A percentile compares a stretch with the other conserved stretches of the same genome.
Conservation (phyloP, 331 rosid species). For the Telfairia occidentalis region DNA sequence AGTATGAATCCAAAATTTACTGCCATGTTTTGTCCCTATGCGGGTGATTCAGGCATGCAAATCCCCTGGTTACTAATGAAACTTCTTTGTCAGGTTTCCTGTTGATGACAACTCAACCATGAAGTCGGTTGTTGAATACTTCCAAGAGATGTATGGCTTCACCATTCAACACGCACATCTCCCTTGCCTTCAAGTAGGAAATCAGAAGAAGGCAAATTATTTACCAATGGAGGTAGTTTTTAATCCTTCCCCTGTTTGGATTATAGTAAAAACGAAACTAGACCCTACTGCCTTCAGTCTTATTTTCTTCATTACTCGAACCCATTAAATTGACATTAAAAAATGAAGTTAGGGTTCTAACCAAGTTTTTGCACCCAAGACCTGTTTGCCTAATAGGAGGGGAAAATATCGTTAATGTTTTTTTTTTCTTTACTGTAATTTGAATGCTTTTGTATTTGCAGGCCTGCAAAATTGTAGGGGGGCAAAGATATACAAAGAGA, state of each 20-base stretch:
- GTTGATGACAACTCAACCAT: slow-evolving; percentile 88
- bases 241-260: neutral
- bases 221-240: slow-evolving; percentile 82
- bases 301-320: neutral
- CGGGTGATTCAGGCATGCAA: neutral
- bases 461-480: slow-evolving; percentile 98
- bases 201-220: slow-evolving; percentile 95
- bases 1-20: neutral
- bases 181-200: slow-evolving; percentile 99
- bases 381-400: neutral
- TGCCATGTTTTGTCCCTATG: neutral
- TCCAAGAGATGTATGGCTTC: slow-evolving; percentile 98
- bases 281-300: neutral
- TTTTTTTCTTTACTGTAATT: slow-evolving; percentile 10
- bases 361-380: neutral
- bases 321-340: neutral
- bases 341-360: neutral
- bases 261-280: neutral
- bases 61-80: slow-evolving; percentile 3
- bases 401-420: neutral
- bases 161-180: slow-evolving; percentile 84
- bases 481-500: slow-evolving; percentile 84
- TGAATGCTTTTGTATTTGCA: slow-evolving; percentile 19
- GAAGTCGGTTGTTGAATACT: slow-evolving; percentile 96
- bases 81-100: slow-evolving; percentile 57